Evolutionary conservation across 768 basidiomycete genomes (phyloP).

Genomic region (Aureoboletus auriporus): DNA sequence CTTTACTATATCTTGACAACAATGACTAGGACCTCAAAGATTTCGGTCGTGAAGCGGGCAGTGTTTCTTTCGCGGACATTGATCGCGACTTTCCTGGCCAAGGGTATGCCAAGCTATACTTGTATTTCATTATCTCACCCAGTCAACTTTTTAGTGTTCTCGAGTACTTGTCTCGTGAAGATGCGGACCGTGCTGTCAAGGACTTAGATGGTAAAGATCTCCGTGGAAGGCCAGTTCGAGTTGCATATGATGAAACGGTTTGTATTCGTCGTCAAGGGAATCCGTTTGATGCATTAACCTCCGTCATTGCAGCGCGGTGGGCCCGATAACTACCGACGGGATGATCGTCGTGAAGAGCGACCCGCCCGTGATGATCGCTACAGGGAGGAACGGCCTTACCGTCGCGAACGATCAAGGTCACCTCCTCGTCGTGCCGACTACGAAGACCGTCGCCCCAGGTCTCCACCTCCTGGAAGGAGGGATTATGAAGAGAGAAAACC

Average conservation of each 20-base stretch:
- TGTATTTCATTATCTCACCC: background rate
- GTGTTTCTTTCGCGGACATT: constrained; percentile 92
- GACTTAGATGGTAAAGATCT: constrained; percentile 85
- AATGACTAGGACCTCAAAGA: constrained; percentile 89
- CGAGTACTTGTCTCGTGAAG: constrained; percentile 84
- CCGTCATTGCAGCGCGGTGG: constrained; percentile 49
- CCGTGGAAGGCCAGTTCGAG: constrained; percentile 75
- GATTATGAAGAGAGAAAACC: constrained; percentile 81
- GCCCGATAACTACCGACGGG: constrained; percentile 72
- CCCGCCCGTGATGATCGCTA: constrained; percentile 51
- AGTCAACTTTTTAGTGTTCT: constrained; percentile 58
- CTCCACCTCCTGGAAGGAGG: constrained; percentile 70
- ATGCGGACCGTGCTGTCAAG: constrained; percentile 91
- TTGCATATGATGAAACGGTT: constrained; percentile 62
- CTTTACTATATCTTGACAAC: constrained; percentile 17
- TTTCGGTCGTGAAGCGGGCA: constrained; percentile 91
- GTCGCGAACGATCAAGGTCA: constrained; percentile 82
- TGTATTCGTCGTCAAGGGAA: constrained; percentile 21
- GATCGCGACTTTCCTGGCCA: constrained; percentile 82
- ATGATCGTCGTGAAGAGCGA: constrained; percentile 64
- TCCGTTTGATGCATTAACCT: background rate
- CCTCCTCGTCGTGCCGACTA: constrained; percentile 73
- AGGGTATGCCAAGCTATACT: constrained; percentile 55
- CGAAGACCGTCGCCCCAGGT: constrained; percentile 80
- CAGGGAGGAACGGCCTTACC: constrained; percentile 50